phyloP scores from a whole-genome alignment of 768 basidiomycete species.

The Suillus sp. region DNA sequence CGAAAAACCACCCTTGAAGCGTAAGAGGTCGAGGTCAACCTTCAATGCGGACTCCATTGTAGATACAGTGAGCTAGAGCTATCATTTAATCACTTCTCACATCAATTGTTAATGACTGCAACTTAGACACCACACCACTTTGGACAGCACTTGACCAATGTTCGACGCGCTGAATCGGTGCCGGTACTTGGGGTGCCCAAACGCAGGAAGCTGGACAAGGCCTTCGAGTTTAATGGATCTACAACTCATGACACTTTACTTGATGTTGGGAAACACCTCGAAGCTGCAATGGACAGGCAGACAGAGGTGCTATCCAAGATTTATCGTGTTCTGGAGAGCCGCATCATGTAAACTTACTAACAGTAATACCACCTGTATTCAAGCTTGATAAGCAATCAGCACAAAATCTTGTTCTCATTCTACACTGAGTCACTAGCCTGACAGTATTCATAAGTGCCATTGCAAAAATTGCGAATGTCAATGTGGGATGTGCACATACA shows the following conservation, averaged over 20 bases:
- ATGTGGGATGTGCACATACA: too few relatives aligned
- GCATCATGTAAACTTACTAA: neutral
- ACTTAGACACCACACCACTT: neutral
- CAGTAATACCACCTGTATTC: neutral
- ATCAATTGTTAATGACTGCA: neutral
- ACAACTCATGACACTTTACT: neutral
- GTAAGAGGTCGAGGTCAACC: neutral
- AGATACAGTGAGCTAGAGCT: neutral
- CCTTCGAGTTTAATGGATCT: neutral
- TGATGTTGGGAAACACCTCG: neutral
- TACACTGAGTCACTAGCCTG: too few relatives aligned
- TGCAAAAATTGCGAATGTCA: too few relatives aligned
- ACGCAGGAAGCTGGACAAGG: neutral
- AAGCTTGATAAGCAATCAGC: neutral
- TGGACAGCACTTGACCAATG: neutral
- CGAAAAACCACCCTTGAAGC: neutral
- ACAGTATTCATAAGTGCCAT: too few relatives aligned
- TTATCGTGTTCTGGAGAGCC: neutral
- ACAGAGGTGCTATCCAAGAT: neutral
- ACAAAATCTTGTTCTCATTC: too few relatives aligned
- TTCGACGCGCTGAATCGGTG: neutral
- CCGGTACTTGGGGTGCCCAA: neutral
- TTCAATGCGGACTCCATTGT: neutral
- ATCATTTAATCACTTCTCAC: neutral
- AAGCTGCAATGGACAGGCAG: neutral